Percentiles rank a stretch among this genome's conserved stretches.
These are phyloP conservation scores for Clohesyomyces aquaticus DNA, from an alignment of 495 filamentous ascomycete genomes.

Conservation along the genomic window DNA sequence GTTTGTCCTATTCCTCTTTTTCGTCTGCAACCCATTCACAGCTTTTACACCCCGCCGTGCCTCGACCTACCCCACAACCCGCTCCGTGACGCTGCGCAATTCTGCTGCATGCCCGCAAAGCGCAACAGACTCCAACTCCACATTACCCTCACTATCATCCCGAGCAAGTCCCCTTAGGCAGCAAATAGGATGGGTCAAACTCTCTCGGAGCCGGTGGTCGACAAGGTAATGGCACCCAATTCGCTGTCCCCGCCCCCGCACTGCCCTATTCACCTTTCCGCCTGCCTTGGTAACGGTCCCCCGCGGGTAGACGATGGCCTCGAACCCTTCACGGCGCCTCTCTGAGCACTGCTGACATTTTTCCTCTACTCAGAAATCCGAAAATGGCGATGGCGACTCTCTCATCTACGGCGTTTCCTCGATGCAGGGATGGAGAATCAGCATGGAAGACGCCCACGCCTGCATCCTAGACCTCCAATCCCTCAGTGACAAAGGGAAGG, in stretches of 20 bases:
- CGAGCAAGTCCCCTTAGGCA: conserved; percentile 31
- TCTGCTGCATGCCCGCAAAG: conserved; percentile 33
- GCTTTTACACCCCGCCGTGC: conserved; percentile 1
- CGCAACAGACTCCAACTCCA: conserved; percentile 23
- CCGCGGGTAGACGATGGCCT: background rate
- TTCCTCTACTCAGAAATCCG: conserved; percentile 65
- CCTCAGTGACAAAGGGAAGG: conserved; percentile 60
- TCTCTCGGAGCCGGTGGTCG: conserved; percentile 96
- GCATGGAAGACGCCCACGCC: conserved; percentile 97
- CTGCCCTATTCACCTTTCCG: conserved; percentile 33
- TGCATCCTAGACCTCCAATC: conserved; percentile 84
- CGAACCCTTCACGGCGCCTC: background rate
- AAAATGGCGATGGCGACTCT: conserved; percentile 88
- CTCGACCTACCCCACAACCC: conserved; percentile 23
- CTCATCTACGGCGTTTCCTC: conserved; percentile 91
- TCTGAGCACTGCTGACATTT: background rate
- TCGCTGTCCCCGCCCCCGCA: conserved; percentile 29
- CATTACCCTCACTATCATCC: conserved; percentile 9
- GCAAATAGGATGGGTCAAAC: conserved; percentile 85
- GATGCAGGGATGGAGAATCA: conserved; percentile 99
- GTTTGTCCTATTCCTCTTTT: background rate
- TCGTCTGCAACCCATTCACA: background rate
- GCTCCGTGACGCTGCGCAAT: conserved; percentile 29
- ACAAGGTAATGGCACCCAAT: conserved; percentile 75
- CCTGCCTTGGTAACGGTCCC: conserved; percentile 27